Base-by-base conservation (phyloP, 805 yeast genomes). In the Wickerhamiella spandovensis region DNA sequence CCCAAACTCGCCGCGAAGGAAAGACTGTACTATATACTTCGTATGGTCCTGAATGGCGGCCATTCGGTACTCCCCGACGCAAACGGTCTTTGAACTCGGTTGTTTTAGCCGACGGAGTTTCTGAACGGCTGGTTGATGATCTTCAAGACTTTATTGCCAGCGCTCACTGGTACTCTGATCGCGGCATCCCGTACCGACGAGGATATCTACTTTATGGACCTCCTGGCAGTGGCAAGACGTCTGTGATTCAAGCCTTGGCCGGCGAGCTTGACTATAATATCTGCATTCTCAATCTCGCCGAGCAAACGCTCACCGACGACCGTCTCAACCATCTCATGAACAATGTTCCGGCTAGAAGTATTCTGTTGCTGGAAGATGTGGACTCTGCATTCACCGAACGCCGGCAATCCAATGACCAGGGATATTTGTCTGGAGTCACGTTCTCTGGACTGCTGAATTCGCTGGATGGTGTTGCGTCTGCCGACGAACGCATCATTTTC, bases 21-120 rank as follows among this genome's bases (percentile, higher is more conserved):
- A 90, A 88, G 62, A 92, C 97, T 0, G 97, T 92, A 7, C 69
- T 92, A 5, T 92, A 77, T 65, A 86, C 96, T 3, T 84, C 95
- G 10, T 90, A 92, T 86, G 98, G 97, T 0, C 95, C 95, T 25
- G 98, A 92, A 62, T 92, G 98, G 98, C 74, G 97, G 61, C 95
- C 95, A 4, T 92, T 92, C 70, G 98, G 98, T 2, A 89, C 82
- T 63, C 97, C 98, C 1, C 75, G 96, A 54, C 82, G 81, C 59
- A 90, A 90, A 67, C 73, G 98, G 58, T 67, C 82, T 24, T 67
- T 90, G 38, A 90, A 84, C 3, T 84, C 95, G 7, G 98, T 92
- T 15, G 80, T 92, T 23, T 69, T 92, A 48, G 97, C 88, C 64
- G 65, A 73, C 22, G 88, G 85, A 1, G 72, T 92, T 47, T 79